These are phyloP conservation scores for Jatropha multifida DNA, from an alignment of 441 rosid genomes.

Conservation along the genomic window DNA sequence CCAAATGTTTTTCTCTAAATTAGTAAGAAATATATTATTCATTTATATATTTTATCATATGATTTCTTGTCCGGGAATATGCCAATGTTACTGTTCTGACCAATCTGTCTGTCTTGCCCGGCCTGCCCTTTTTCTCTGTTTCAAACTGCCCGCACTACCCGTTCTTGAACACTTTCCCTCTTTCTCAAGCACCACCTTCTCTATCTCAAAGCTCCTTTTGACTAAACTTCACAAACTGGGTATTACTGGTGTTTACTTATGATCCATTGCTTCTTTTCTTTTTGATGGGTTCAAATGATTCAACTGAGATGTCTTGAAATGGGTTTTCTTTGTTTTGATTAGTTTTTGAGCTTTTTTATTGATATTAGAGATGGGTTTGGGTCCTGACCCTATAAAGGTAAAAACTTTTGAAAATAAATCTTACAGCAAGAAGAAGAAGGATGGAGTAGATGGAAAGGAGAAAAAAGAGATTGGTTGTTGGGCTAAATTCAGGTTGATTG, in stretches of 20 bases:
- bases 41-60: neutral
- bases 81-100: conserved; percentile 41
- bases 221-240: conserved; percentile 41
- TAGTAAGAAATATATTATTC: too few species aligned
- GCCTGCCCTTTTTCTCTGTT: conserved; percentile 36
- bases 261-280: conserved; percentile 8
- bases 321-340: conserved; percentile 26
- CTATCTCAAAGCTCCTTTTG: conserved; percentile 43
- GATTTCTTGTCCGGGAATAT: conserved; percentile 41
- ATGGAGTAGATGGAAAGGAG: conserved; percentile 36
- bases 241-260: conserved; percentile 28
- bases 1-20: too few species aligned
- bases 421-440: conserved; percentile 40
- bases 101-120: conserved; percentile 46
- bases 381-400: conserved; percentile 47
- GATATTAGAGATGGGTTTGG: conserved; percentile 47
- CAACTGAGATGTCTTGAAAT: conserved; percentile 23
- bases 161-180: conserved; percentile 50
- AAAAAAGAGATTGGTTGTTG: conserved; percentile 59
- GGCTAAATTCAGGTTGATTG: conserved; percentile 56
- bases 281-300: conserved; percentile 18
- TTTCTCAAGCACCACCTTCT: conserved; percentile 44
- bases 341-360: conserved; percentile 22
- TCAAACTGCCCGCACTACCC: conserved; percentile 53
- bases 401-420: conserved; percentile 42